These are phyloP conservation scores for Chondrus crispus DNA, from an alignment of 23 red algal genomes.

Conservation along the genomic window DNA sequence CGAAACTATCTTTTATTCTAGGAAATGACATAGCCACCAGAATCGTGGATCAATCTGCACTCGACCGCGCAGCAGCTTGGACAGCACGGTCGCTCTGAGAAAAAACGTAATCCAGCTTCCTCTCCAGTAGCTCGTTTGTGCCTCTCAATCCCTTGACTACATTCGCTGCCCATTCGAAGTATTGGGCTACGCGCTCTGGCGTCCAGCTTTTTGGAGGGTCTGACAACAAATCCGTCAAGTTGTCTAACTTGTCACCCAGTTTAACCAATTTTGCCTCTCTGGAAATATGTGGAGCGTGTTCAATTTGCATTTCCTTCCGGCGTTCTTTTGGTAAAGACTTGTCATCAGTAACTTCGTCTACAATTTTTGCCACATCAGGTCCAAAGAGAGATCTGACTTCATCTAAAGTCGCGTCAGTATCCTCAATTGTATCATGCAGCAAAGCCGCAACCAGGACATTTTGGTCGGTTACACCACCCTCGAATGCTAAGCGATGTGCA, in stretches of 20 bases:
- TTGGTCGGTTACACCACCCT: constrained; percentile 50
- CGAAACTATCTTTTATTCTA: no score
- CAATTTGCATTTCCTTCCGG: constrained; percentile 49
- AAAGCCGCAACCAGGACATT: constrained; percentile 67
- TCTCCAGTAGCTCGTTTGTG: constrained; percentile 20
- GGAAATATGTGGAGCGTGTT: background rate
- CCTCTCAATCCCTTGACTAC: constrained; percentile 42
- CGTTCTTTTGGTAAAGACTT: constrained; percentile 33
- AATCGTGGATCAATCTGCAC: no score
- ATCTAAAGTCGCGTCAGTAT: constrained; percentile 74
- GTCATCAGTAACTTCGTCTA: constrained; percentile 65
- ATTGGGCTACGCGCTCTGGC: constrained; percentile 46
- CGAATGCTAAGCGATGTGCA: constrained; percentile 42
- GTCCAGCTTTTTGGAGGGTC: constrained; percentile 61
- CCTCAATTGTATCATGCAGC: constrained; percentile 90
- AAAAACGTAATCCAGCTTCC: constrained; percentile 27
- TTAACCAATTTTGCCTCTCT: constrained; percentile 58
- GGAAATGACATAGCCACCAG: no score
- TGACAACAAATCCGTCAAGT: constrained; percentile 50
- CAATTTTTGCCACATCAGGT: constrained; percentile 50
- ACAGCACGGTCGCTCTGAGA: background rate
- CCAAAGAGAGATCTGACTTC: constrained; percentile 72
- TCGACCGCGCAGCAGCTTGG: no score
- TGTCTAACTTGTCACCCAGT: constrained; percentile 79
- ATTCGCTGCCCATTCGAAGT: constrained; percentile 72